Evolutionary conservation across 129 eudicot species (phyloP).

Genomic region (carrot (Daucus carota)): DH1_v3.0 NC_030381.2:16683001-16683500

Average conservation of each 20-base stretch:
- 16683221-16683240: constrained; percentile 99
- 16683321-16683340: constrained; percentile 91
- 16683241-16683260: constrained; percentile 91
- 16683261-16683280: constrained; percentile 91
- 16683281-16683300: constrained; percentile 74
- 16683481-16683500: neutral
- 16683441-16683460: neutral
- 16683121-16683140: neutral
- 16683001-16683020: constrained; percentile 81
- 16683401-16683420: neutral
- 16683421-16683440: neutral
- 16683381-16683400: neutral
- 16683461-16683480: neutral
- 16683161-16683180: neutral
- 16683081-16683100: neutral
- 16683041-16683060: neutral
- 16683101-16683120: neutral
- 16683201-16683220: constrained; percentile 22
- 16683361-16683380: constrained; percentile 2
- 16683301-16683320: constrained; percentile 83
- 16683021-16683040: constrained; percentile 76
- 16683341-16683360: constrained; percentile 95
- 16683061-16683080: neutral
- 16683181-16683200: neutral
- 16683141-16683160: neutral